Evolutionary conservation across 2,329 filamentous ascomycete genomes (phyloP), one percentile per base, ranked within the genome.

Genomic region (Talaromyces sp.): DNA sequence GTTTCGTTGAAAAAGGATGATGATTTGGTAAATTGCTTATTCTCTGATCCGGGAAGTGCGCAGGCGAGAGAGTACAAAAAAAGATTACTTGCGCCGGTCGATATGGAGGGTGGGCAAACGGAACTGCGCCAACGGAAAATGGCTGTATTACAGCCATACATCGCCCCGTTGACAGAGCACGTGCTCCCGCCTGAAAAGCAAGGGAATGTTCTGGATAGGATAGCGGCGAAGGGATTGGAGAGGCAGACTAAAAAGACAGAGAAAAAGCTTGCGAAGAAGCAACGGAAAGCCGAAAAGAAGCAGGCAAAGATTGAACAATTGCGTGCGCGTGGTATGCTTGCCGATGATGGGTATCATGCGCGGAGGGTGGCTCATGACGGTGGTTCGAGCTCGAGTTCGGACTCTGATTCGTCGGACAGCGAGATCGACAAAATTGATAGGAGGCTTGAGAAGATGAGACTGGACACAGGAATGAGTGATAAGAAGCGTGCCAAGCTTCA

Each of bases 1-100:
- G 61, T 64, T 4, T 56, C 63, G 2, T 37, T 65, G 17, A 65
- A 61, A 19, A 65, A 61, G 39, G 63, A 65, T 25, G n/a, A 65
- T 17, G 57, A 65, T 22, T 27, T 61, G 31, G 47, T 61, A 2
- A 37, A 59, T 15, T 56, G 35, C n/a, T 13, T 56, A 10, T 41
- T 61, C 35, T 10, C 47, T 11, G 17, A 45, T 47, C 57, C 62
- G 11, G 8, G 11, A 1, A 56, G 45, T 35, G 11, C 41, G 33
- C 27, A 47, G 33, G 58, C 58, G 25, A 47, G n/a, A 2, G 58
- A 61, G 33, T 61, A 50, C 11, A 52, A 2, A 22, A 33, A 31
- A 27, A 47, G n/a, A 41, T 13, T 61, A 11, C 57, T 65, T 17
- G 47, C 47, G 13, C 47, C 63, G 2, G 49, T 47, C 6, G 47